Percentiles rank a stretch among this genome's conserved stretches.
Conservation (phyloP, 1,139 yeast species). For the Hemisphaericaspora xylanilytica region DNA sequence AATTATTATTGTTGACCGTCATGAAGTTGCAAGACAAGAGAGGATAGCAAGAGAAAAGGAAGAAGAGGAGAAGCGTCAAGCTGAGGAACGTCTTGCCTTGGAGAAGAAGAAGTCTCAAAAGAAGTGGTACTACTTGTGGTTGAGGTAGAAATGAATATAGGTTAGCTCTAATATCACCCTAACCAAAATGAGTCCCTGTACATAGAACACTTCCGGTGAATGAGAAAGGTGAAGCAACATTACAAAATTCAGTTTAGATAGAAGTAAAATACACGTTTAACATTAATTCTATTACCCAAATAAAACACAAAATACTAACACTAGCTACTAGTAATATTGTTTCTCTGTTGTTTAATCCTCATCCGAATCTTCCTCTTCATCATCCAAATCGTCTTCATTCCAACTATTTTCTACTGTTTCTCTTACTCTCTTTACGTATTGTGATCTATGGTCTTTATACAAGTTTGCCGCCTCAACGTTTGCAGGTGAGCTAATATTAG, state of each 20-base stretch:
- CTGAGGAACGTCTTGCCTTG: constrained; percentile 8
- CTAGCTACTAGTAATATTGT: no score
- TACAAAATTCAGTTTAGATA: no score
- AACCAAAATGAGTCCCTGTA: background rate
- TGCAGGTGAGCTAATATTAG: constrained; percentile 95
- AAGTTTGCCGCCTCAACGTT: constrained; percentile 97
- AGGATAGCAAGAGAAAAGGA: constrained; percentile 15
- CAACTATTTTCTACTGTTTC: constrained; percentile 92
- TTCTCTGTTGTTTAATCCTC: constrained; percentile 8
- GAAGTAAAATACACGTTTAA: background rate
- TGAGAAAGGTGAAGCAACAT: no score
- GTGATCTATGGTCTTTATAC: constrained; percentile 92
- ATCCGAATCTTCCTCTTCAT: constrained; percentile 59
- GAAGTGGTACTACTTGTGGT: constrained; percentile 33
- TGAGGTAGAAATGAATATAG: no score
- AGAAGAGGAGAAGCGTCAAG: constrained; percentile 15
- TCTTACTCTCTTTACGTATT: constrained; percentile 85
- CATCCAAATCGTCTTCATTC: constrained; percentile 61
- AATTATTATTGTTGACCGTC: constrained; percentile 35
- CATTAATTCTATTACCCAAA: constrained; percentile 2
- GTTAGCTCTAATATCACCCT: no score
- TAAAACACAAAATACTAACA: background rate
- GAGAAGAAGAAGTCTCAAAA: constrained; percentile 7
- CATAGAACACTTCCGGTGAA: no score
- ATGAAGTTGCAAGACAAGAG: constrained; percentile 30